Evolutionary conservation across 495 filamentous ascomycete genomes (phyloP).

Genomic region (Corynascus novoguineensis): DNA sequence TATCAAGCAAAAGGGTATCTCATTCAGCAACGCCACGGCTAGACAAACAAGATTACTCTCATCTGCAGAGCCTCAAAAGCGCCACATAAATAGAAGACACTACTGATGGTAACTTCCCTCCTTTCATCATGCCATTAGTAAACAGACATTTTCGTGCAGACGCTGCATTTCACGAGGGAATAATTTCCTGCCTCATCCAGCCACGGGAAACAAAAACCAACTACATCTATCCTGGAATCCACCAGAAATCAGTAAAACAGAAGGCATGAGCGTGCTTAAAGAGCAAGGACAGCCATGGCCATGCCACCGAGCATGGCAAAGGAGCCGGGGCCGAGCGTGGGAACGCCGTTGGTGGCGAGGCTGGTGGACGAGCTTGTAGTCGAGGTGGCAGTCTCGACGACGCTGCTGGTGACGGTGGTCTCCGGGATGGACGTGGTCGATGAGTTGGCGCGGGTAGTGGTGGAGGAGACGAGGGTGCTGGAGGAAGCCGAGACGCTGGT

Average conservation of each 20-base stretch:
- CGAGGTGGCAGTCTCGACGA: constrained; percentile 2
- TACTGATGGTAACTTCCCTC: neutral
- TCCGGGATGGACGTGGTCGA: constrained; percentile 8
- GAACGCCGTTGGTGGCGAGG: constrained; percentile 30
- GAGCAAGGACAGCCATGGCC: constrained; percentile 36
- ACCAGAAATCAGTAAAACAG: neutral
- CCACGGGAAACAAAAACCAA: neutral
- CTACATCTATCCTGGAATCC: neutral
- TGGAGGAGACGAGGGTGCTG: constrained; percentile 14
- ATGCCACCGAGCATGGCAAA: constrained; percentile 38
- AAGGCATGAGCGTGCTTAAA: constrained; percentile 27
- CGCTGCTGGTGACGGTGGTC: constrained; percentile 15
- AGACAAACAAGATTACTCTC: neutral
- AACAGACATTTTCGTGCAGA: neutral
- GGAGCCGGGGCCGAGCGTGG: constrained; percentile 29
- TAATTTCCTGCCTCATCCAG: too few species aligned
- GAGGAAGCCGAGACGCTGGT: constrained; percentile 11
- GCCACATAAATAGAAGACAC: constrained; percentile 1
- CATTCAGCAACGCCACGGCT: constrained; percentile 7
- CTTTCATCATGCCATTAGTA: neutral
- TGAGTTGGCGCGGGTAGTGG: constrained; percentile 7
- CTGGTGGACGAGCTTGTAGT: neutral
- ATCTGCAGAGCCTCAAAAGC: neutral
- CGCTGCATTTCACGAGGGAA: neutral
- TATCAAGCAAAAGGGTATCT: constrained; percentile 4